A percentile compares a stretch with the other conserved stretches of the same genome.
These are phyloP conservation scores for Aspergillus intermedius DNA, from an alignment of 2,329 filamentous ascomycete genomes.

Conservation along the genomic window DNA sequence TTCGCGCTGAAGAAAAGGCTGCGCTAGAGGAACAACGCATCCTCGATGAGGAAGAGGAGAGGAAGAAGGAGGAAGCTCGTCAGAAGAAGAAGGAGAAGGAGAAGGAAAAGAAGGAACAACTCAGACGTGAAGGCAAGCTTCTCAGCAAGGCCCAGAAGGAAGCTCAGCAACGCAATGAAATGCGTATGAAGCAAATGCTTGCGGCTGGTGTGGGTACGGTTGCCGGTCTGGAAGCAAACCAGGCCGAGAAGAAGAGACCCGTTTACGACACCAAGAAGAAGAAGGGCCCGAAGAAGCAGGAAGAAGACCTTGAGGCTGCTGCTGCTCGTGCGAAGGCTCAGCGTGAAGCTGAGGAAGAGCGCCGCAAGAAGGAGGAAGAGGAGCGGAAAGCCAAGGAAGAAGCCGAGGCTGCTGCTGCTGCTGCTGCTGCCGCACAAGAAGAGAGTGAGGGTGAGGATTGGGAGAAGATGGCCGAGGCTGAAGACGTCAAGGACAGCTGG, in stretches of 20 bases:
- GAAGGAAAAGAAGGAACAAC: constrained; percentile 46
- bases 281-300: constrained; percentile 60
- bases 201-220: constrained; percentile 40
- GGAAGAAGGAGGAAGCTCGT: constrained; percentile 41
- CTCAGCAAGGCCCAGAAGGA: constrained; percentile 45
- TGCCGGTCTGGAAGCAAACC: constrained; percentile 38
- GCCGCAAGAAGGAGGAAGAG: constrained; percentile 63
- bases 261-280: constrained; percentile 70
- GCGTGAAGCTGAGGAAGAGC: constrained; percentile 48
- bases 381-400: constrained; percentile 70
- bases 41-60: constrained; percentile 40
- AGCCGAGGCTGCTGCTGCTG: constrained; percentile 57
- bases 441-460: constrained; percentile 66
- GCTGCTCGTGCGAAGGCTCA: constrained; percentile 42
- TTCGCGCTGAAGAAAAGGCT: constrained; percentile 35
- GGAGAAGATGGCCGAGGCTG: constrained; percentile 72
- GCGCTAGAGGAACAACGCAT: constrained; percentile 33
- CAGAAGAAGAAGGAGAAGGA: constrained; percentile 45
- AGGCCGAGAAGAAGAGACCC: constrained; percentile 67
- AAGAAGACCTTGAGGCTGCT: constrained; percentile 48
- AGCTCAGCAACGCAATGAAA: constrained; percentile 41
- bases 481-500: constrained; percentile 89
- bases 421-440: constrained; percentile 54
- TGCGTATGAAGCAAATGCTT: constrained; percentile 45
- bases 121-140: constrained; percentile 44